Evolutionary conservation across 1,139 yeast genomes (phyloP).

Genomic region (Citeromyces hawaiiensis): DNA sequence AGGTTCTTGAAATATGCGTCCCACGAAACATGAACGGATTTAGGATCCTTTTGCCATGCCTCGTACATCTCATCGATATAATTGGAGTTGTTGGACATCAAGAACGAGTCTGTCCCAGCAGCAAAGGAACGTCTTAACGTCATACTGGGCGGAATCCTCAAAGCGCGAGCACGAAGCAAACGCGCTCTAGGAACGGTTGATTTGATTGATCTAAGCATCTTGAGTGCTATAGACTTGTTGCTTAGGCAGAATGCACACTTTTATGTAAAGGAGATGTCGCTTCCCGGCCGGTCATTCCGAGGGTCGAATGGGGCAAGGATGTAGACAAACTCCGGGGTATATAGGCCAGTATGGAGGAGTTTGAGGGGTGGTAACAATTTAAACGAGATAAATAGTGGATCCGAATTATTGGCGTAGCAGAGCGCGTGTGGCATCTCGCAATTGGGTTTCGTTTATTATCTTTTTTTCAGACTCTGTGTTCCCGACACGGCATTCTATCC

Average conservation of each 20-base stretch:
- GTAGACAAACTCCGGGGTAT: background rate
- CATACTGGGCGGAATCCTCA: background rate
- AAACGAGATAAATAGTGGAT: background rate
- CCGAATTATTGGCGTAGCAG: background rate
- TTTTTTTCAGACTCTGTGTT: background rate
- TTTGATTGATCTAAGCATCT: background rate
- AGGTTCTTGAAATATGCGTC: constrained; percentile 89
- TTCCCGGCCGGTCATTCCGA: background rate
- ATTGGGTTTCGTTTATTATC: background rate
- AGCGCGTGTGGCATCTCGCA: background rate
- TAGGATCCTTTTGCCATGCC: constrained; percentile 87
- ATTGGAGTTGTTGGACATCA: constrained; percentile 76
- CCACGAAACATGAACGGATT: constrained; percentile 92
- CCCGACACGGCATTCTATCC: background rate
- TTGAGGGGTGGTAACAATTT: background rate
- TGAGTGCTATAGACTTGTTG: background rate
- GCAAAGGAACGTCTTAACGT: constrained; percentile 2
- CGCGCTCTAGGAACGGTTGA: background rate
- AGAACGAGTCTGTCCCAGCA: constrained; percentile 44
- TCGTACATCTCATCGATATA: constrained; percentile 97
- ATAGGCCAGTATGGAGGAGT: background rate
- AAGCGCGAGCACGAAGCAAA: background rate
- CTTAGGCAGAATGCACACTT: background rate
- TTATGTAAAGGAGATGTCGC: background rate
- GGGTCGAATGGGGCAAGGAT: background rate